Conservation (phyloP, 2,329 filamentous ascomycete species). For the Ophiostoma angusticollis region DNA sequence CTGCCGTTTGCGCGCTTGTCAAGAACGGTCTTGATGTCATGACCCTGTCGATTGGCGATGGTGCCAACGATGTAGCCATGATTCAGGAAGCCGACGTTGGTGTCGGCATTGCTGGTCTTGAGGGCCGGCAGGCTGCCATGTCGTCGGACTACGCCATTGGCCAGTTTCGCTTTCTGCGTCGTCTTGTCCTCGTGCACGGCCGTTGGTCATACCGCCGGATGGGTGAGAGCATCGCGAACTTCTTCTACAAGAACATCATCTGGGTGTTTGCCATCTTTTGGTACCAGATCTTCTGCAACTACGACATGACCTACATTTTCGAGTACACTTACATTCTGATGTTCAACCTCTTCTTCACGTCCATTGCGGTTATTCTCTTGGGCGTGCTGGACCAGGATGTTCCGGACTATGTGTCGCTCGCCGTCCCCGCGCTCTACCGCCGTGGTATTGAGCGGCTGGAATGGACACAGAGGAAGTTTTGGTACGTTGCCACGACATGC, state of each 20-base stretch:
- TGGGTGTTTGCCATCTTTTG: conserved; percentile 97
- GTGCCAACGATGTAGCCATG: conserved; percentile 95
- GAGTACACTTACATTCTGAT: conserved; percentile 96
- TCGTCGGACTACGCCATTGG: conserved; percentile 92
- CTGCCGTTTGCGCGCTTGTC: conserved; percentile 91
- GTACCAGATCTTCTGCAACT: conserved; percentile 92
- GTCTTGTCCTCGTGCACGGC: conserved; percentile 79
- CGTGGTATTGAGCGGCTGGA: conserved; percentile 91
- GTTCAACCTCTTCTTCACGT: conserved; percentile 95
- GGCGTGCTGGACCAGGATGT: conserved; percentile 96
- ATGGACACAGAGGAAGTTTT: conserved; percentile 95
- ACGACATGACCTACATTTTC: conserved; percentile 92
- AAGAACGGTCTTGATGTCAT: conserved; percentile 92
- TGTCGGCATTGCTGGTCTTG: conserved; percentile 86
- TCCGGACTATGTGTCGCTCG: conserved; percentile 81
- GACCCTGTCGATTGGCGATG: conserved; percentile 86
- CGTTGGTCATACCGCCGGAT: conserved; percentile 93
- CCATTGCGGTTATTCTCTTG: conserved; percentile 86
- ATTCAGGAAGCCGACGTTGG: conserved; percentile 96
- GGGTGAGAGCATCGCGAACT: conserved; percentile 90
- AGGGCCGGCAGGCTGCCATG: conserved; percentile 89
- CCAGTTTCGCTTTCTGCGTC: conserved; percentile 79
- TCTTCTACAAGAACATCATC: conserved; percentile 99
- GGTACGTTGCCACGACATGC: conserved; percentile 52
- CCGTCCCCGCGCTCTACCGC: conserved; percentile 89